Conservation (phyloP, 176 grass and related monocot species). For the Poa annua region DNA sequence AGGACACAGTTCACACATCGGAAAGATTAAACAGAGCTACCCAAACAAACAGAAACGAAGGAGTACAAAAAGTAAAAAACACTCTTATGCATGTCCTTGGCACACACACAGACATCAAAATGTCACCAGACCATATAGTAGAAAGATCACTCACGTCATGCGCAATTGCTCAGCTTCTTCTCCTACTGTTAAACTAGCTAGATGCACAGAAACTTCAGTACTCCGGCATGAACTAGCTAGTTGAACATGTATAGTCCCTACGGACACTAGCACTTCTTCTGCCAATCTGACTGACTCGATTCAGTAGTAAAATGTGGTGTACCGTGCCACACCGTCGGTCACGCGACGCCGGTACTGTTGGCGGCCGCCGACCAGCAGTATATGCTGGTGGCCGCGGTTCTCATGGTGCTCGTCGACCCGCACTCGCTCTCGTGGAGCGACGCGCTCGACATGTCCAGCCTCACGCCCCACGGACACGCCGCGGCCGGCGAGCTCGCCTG, state of each 20-base stretch:
- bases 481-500: conserved; percentile 45
- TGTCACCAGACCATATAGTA: conserved; percentile 8
- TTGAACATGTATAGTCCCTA: not conserved
- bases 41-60: not conserved
- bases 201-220: conserved; percentile 22
- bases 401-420: conserved; percentile 79
- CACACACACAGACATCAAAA: not conserved
- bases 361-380: conserved; percentile 54
- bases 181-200: conserved; percentile 28
- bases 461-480: conserved; percentile 65
- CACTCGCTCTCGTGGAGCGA: conserved; percentile 80
- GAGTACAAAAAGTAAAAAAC: not conserved
- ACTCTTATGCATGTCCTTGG: not conserved
- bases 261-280: not conserved
- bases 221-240: not conserved
- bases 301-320: not conserved
- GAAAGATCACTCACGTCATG: not conserved
- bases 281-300: not conserved
- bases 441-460: conserved; percentile 64
- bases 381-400: conserved; percentile 64
- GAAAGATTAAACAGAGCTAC: not conserved
- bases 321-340: not conserved
- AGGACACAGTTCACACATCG: not conserved
- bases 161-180: not conserved
- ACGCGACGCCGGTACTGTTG: conserved; percentile 46